A percentile compares a stretch with the other conserved stretches of the same genome.
phyloP scores from a whole-genome alignment of 441 rosid genomes.

The Aquilaria agallochum region DNA sequence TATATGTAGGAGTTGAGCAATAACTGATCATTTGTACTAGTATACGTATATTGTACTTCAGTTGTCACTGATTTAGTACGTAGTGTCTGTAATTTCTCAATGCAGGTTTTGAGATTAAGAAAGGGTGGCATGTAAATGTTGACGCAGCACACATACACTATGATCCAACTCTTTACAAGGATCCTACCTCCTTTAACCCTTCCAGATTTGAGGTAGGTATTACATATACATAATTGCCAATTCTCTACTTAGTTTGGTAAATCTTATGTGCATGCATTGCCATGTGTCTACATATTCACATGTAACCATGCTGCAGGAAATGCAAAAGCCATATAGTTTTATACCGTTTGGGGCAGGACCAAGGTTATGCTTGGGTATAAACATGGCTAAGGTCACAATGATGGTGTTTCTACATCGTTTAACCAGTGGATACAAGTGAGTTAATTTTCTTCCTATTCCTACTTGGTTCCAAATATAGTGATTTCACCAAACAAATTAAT shows the following conservation, averaged over 20 bases:
- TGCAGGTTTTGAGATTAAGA: slow-evolving; percentile 41
- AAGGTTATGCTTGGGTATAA: slow-evolving; percentile 51
- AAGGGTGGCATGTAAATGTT: slow-evolving; percentile 50
- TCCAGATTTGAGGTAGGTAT: slow-evolving; percentile 47
- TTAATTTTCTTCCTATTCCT: background rate
- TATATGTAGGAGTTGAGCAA: too few relatives aligned
- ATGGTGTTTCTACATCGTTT: slow-evolving; percentile 48
- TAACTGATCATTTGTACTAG: too few relatives aligned
- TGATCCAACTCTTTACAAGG: slow-evolving; percentile 31
- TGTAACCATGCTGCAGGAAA: slow-evolving; percentile 28
- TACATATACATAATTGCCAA: too few relatives aligned
- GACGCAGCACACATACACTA: slow-evolving; percentile 49
- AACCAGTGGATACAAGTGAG: slow-evolving; percentile 39
- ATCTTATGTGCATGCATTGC: too few relatives aligned
- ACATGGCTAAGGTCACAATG: slow-evolving; percentile 52
- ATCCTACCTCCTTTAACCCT: slow-evolving; percentile 48
- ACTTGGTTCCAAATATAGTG: too few relatives aligned
- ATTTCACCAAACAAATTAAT: too few relatives aligned
- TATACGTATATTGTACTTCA: too few relatives aligned
- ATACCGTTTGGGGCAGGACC: slow-evolving; percentile 60
- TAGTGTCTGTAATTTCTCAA: background rate
- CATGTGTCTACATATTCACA: too few relatives aligned
- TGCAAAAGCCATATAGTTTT: slow-evolving; percentile 50
- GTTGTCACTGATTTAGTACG: background rate
- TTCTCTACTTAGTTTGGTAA: too few relatives aligned